Conservation (phyloP, 2,329 filamentous ascomycete species). For the Hypoxylon sp. region DNA sequence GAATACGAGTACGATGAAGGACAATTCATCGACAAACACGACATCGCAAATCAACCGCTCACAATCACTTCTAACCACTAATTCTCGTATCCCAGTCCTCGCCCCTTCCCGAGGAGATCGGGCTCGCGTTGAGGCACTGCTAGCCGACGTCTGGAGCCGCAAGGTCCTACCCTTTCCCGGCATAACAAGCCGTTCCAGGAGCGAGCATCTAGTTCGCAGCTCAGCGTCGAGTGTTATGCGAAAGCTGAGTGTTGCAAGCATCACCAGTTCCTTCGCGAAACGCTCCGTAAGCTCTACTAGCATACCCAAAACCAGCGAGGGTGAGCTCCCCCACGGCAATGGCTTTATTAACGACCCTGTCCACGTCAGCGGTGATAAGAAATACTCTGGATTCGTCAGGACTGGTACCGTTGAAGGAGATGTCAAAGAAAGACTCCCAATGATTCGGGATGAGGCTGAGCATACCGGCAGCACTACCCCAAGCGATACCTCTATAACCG, state of each 20-base stretch:
- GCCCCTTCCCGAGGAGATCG: constrained; percentile 81
- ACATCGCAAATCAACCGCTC: constrained; percentile 76
- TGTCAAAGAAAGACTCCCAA: constrained; percentile 46
- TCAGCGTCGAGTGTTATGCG: constrained; percentile 90
- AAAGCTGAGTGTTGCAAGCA: constrained; percentile 85
- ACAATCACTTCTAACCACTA: constrained; percentile 81
- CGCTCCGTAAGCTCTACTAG: constrained; percentile 71
- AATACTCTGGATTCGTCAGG: constrained; percentile 24
- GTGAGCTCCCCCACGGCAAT: constrained; percentile 43
- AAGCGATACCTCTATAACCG: constrained; percentile 28
- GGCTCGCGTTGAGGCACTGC: constrained; percentile 77
- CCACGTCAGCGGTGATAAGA: constrained; percentile 42
- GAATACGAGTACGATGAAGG: constrained; percentile 79
- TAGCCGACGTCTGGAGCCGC: constrained; percentile 86
- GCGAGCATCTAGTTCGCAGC: constrained; percentile 79
- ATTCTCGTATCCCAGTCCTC: constrained; percentile 74
- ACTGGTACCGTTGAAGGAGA: constrained; percentile 38
- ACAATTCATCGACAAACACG: constrained; percentile 60
- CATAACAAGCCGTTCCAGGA: constrained; percentile 73
- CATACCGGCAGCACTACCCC: constrained; percentile 42
- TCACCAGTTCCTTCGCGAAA: constrained; percentile 80
- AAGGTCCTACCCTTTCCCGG: constrained; percentile 86
- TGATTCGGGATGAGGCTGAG: constrained; percentile 51
- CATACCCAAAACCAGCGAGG: constrained; percentile 51
- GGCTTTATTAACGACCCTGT: constrained; percentile 43